A percentile compares a stretch with the other conserved stretches of the same genome.
Conservation (phyloP, 2,329 filamentous ascomycete species). For the Fusarium sp. region DNA sequence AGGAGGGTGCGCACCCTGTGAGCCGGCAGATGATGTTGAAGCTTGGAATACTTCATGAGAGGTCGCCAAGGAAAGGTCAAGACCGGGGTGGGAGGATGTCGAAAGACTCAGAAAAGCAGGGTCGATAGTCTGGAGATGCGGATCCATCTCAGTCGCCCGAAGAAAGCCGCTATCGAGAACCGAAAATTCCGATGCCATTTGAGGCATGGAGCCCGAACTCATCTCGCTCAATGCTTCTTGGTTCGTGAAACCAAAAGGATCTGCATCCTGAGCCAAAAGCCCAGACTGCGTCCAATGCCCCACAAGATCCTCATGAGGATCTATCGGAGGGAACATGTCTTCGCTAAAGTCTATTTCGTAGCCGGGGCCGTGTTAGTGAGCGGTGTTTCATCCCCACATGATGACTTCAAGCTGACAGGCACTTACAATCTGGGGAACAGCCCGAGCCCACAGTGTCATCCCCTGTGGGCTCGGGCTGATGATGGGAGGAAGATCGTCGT, state of each 20-base stretch:
- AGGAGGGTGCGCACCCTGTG: slow-evolving; percentile 5
- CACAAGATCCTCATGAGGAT: slow-evolving; percentile 6
- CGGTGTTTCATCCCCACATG: background rate
- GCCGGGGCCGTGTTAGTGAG: slow-evolving; percentile 10
- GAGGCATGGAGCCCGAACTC: background rate
- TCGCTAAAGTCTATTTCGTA: slow-evolving; percentile 14
- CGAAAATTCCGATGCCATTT: background rate
- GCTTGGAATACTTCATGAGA: background rate
- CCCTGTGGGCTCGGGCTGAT: slow-evolving; percentile 24
- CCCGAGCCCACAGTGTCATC: slow-evolving; percentile 21
- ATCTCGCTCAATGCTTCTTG: slow-evolving; percentile 1
- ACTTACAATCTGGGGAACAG: slow-evolving; percentile 27
- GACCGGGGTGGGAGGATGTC: background rate
- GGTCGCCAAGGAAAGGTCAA: background rate
- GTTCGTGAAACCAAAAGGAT: slow-evolving; percentile 11
- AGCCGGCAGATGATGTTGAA: slow-evolving; percentile 3
- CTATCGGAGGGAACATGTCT: background rate
- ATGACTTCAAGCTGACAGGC: slow-evolving; percentile 14
- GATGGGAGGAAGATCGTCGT: background rate
- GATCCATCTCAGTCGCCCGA: background rate
- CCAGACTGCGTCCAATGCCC: slow-evolving; percentile 8
- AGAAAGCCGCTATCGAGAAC: background rate
- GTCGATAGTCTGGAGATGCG: background rate
- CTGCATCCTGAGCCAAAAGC: background rate
- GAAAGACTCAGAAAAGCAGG: background rate